phyloP scores from a whole-genome alignment of 1,284 basidiomycete species.

The Ceratobasidium sp. region DNA sequence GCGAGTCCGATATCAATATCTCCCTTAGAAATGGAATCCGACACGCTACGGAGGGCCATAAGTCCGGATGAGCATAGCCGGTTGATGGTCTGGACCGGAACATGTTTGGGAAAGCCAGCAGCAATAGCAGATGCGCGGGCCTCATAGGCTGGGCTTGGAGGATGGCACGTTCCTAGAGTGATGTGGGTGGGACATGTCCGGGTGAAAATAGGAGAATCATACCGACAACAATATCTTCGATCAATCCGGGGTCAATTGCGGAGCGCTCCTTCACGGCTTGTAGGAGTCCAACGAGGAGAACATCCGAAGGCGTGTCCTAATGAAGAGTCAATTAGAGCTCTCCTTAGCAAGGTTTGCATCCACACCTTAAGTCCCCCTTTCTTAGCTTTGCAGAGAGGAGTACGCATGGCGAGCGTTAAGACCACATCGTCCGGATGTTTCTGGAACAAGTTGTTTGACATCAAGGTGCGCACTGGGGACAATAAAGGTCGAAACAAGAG shows the following conservation, averaged over 20 bases:
- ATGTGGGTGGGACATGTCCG: slow-evolving; percentile 15
- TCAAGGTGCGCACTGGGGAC: slow-evolving; percentile 31
- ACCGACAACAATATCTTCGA: slow-evolving; percentile 87
- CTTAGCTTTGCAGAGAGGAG: slow-evolving; percentile 77
- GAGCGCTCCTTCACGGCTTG: slow-evolving; percentile 65
- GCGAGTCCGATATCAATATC: slow-evolving; percentile 76
- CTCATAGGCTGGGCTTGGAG: slow-evolving; percentile 77
- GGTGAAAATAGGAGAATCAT: slow-evolving; percentile 48
- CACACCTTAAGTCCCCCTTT: slow-evolving; percentile 77
- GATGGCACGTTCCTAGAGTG: slow-evolving; percentile 76
- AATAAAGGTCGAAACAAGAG: slow-evolving; percentile 11
- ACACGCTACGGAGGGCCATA: slow-evolving; percentile 84
- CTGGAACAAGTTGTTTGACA: slow-evolving; percentile 36
- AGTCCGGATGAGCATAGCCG: slow-evolving; percentile 86
- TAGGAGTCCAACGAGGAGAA: slow-evolving; percentile 74
- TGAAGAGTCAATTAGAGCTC: background rate
- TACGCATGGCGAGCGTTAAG: slow-evolving; percentile 85
- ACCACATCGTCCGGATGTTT: slow-evolving; percentile 84
- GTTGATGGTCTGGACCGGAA: slow-evolving; percentile 84
- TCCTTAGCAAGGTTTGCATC: too few relatives aligned
- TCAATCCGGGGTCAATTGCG: slow-evolving; percentile 64
- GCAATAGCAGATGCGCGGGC: slow-evolving; percentile 82
- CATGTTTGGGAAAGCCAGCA: slow-evolving; percentile 79
- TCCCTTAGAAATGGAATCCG: slow-evolving; percentile 78
- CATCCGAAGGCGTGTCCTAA: slow-evolving; percentile 72